These are phyloP conservation scores for Backusella mclennaniae DNA, from an alignment of 192 early-diverging fungal species.

Conservation along the genomic window DNA sequence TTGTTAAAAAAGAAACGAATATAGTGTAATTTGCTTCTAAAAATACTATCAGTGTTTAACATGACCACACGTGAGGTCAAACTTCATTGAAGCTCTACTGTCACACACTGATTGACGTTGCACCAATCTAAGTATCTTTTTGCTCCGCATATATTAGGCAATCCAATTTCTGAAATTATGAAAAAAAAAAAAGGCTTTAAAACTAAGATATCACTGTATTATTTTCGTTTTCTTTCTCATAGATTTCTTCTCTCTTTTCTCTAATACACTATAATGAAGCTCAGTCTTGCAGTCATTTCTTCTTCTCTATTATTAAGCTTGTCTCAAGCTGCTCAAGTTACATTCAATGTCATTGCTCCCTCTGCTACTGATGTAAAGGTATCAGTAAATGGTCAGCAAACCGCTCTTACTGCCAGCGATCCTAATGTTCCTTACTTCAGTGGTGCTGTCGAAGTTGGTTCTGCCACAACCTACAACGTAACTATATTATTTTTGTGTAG, in stretches of 20 bases:
- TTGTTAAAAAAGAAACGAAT: slow-evolving; percentile 5
- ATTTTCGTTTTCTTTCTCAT: background rate
- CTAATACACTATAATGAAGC: slow-evolving; percentile 14
- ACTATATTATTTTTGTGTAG: background rate
- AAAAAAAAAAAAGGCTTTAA: background rate
- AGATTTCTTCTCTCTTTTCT: background rate
- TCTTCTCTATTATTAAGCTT: slow-evolving; percentile 9
- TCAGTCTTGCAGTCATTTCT: slow-evolving; percentile 8
- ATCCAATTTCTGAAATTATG: background rate
- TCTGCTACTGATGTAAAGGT: slow-evolving; percentile 38
- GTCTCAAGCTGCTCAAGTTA: slow-evolving; percentile 34
- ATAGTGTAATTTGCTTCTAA: background rate
- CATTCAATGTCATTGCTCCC: slow-evolving; percentile 45
- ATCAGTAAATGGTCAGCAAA: slow-evolving; percentile 32
- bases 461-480: slow-evolving; percentile 39
- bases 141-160: slow-evolving; percentile 4
- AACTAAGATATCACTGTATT: background rate
- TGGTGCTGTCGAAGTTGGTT: slow-evolving; percentile 28
- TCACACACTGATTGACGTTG: background rate
- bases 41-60: background rate
- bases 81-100: background rate
- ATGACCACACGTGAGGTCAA: background rate
- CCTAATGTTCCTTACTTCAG: slow-evolving; percentile 37
- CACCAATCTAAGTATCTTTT: slow-evolving; percentile 3
- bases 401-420: slow-evolving; percentile 30